phyloP scores from a whole-genome alignment of 1,284 basidiomycete species.

The Ganoderma leucocontextum region DNA sequence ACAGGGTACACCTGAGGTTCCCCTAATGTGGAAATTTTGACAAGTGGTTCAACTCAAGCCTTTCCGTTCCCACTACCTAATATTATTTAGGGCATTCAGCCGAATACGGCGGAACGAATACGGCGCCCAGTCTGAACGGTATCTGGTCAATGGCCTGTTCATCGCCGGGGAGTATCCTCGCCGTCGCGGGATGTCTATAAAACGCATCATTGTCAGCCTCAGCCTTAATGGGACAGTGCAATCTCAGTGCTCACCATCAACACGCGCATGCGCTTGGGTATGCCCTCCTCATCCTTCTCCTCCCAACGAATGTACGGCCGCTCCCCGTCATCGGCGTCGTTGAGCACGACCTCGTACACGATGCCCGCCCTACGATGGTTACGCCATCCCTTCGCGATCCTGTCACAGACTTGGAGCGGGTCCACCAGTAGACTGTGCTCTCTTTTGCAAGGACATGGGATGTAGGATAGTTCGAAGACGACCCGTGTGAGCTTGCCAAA shows the following conservation, averaged over 20 bases:
- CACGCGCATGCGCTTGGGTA: neutral
- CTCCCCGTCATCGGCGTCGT: neutral
- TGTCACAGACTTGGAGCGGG: neutral
- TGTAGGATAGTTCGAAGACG: neutral
- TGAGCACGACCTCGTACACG: neutral
- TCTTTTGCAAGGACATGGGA: no score
- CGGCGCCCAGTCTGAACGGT: no score
- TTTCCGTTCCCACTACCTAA: no score
- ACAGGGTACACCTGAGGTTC: no score
- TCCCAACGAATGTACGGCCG: neutral
- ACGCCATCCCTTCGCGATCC: neutral
- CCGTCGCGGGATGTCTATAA: neutral
- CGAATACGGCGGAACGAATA: no score
- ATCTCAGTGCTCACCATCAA: neutral
- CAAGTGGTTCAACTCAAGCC: no score
- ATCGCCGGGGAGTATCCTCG: neutral
- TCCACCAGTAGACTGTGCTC: neutral
- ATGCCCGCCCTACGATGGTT: neutral
- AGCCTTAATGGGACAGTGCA: neutral
- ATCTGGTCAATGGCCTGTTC: no score
- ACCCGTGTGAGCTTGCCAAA: neutral
- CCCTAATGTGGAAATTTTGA: no score
- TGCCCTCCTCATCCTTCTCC: neutral
- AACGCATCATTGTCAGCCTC: neutral
- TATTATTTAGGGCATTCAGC: no score